phyloP scores from a whole-genome alignment of 768 basidiomycete genomes.

The Boletus coccyginus region DNA sequence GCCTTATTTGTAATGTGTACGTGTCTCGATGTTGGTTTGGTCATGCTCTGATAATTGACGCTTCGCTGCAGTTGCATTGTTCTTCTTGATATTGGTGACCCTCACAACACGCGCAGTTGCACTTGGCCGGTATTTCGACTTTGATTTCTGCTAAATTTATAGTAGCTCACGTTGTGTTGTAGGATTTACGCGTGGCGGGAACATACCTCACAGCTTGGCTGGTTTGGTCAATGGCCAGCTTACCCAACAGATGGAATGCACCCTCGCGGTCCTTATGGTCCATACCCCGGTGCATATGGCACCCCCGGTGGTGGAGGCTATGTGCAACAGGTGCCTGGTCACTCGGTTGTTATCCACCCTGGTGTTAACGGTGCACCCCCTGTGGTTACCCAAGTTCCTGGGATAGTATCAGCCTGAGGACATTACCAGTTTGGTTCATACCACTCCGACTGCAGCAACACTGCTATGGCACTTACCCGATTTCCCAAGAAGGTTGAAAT shows the following conservation, averaged over 20 bases:
- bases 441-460: neutral
- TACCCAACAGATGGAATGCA: conserved; percentile 36
- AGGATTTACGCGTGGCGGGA: conserved; percentile 33
- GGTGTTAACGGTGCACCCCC: conserved; percentile 57
- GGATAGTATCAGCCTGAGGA: conserved; percentile 22
- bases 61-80: conserved; percentile 38
- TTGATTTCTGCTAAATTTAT: neutral
- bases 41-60: neutral
- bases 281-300: conserved; percentile 26
- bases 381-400: conserved; percentile 59
- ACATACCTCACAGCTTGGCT: conserved; percentile 58
- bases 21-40: conserved; percentile 17
- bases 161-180: neutral
- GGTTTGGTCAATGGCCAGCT: conserved; percentile 73
- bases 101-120: conserved; percentile 45
- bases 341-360: conserved; percentile 68
- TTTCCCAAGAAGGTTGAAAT: neutral
- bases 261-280: conserved; percentile 33
- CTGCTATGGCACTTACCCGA: neutral
- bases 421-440: neutral
- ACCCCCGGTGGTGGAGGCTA: conserved; percentile 31
- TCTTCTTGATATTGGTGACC: conserved; percentile 53
- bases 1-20: conserved; percentile 54
- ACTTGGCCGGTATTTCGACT: conserved; percentile 28
- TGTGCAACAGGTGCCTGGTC: conserved; percentile 53